These are phyloP conservation scores for Chlamydomonas reinhardtii DNA, from an alignment of 163 green algal genomes.

Conservation along the genomic window DNA sequence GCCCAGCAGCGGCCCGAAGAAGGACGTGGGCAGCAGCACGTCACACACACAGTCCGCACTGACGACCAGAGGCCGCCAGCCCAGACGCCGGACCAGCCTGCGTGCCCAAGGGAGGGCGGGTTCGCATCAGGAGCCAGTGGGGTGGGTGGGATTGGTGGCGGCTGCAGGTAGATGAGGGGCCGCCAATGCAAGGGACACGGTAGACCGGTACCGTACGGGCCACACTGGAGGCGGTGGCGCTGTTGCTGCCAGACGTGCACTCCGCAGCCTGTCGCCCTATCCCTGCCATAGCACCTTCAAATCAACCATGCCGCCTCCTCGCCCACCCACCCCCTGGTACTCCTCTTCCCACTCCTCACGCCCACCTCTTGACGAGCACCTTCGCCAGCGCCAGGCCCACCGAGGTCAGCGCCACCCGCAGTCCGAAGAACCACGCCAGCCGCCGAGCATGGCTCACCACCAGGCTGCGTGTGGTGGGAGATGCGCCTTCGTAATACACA, in stretches of 20 bases:
- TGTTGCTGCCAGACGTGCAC: too few relatives aligned
- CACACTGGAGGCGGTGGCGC: too few relatives aligned
- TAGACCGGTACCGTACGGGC: too few relatives aligned
- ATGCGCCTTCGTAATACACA: too few relatives aligned
- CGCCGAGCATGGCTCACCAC: neutral
- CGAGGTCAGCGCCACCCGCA: slow-evolving; percentile 21
- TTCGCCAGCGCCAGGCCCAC: slow-evolving; percentile 11
- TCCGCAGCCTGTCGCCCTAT: too few relatives aligned
- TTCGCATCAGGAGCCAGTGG: too few relatives aligned
- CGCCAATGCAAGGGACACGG: too few relatives aligned
- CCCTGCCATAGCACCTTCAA: too few relatives aligned
- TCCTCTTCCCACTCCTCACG: neutral
- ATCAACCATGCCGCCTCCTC: neutral
- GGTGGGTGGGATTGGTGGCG: neutral
- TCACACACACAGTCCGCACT: neutral
- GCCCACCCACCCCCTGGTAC: neutral
- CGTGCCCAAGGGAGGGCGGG: too few relatives aligned
- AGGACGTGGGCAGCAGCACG: slow-evolving; percentile 37
- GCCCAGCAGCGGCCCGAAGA: slow-evolving; percentile 44
- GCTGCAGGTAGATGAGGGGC: too few relatives aligned
- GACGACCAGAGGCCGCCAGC: neutral
- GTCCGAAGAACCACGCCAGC: neutral
- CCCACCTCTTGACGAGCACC: neutral
- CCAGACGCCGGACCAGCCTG: neutral
- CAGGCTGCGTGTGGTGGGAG: slow-evolving; percentile 18